A percentile compares a stretch with the other conserved stretches of the same genome.
phyloP scores from a whole-genome alignment of 371 early-diverging fungal species.

The Circinella umbellata region DNA sequence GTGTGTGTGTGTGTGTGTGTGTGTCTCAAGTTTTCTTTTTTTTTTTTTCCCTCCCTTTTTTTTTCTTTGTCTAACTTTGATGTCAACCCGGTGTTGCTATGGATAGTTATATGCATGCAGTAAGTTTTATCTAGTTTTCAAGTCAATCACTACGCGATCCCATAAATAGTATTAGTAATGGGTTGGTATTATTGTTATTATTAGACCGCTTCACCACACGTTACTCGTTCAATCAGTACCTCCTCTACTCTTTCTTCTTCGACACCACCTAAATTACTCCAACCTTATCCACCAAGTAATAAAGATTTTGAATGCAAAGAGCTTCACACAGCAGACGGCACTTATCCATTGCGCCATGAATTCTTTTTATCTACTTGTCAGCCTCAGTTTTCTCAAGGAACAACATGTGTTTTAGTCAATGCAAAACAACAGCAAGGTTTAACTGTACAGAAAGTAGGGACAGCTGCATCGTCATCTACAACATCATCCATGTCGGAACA shows the following conservation, averaged over 20 bases:
- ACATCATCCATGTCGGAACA: constrained; percentile 24
- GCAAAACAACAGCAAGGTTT: constrained; percentile 26
- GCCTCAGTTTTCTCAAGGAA: constrained; percentile 56
- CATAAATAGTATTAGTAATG: no score
- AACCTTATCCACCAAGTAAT: constrained; percentile 47
- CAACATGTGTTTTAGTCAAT: constrained; percentile 45
- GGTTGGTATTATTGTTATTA: neutral
- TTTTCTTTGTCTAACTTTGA: no score
- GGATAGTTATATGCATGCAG: no score
- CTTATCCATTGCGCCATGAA: constrained; percentile 55
- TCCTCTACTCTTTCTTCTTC: constrained; percentile 9
- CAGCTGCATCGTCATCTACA: constrained; percentile 19
- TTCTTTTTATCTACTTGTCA: constrained; percentile 52
- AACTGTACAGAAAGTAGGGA: neutral
- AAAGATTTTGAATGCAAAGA: constrained; percentile 48
- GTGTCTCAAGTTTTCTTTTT: no score
- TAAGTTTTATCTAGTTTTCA: no score
- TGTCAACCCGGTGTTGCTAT: no score
- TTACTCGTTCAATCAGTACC: constrained; percentile 19
- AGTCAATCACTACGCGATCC: no score
- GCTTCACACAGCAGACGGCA: constrained; percentile 63
- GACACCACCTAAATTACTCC: constrained; percentile 16
- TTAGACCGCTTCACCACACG: constrained; percentile 16
- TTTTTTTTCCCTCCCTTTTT: no score
- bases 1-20: no score